Evolutionary conservation across 148 eudicot genomes (phyloP), one percentile per base, ranked within the genome.

Genomic region (Amaranthus palmeri): DNA sequence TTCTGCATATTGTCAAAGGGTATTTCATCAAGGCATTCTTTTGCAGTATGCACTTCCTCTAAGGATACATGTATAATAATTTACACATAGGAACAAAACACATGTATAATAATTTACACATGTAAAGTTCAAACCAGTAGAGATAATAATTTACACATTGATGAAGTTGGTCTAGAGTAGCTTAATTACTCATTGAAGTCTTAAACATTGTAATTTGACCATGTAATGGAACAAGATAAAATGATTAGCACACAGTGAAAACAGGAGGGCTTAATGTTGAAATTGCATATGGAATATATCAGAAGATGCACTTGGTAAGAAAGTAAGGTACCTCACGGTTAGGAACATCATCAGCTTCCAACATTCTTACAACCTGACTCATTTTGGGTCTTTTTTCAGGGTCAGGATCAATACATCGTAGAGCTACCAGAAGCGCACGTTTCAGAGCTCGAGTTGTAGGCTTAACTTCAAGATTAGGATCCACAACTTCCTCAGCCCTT

Each of bases 311-410:
- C 46, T 44, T 42, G 40, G 51, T 69, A 42, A 55, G 9, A 46
- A 36, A 42, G 48, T 45, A 61, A 11, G 10, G n/a, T 74, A 79
- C 81, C 81, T 79, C 81, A 44, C 78, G 78, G 55, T 74, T 79
- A 4, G 96, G 92, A 74, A 78, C 82, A 12, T 91, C 96, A 51
- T 92, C 97, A 49, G 90, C 79, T 61, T 92, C 97, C 36, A 92
- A 85, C 97, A 92, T 92, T 69, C 86, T 80, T 11, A 89, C 92
- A 70, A 92, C 92, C 54, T 92, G 97, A 79, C 97, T 88, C 97
- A 92, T 92, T 74, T 84, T 89, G 68, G 97, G 97, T 54, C 97
- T 82, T 79, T 92, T 92, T 68, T 83, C 87, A 6, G 97, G 89
- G 62, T 92, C 95, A 43, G 97, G 95, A 78, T 92, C 97, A 66